Conservation (phyloP, 371 early-diverging fungal genomes). For the Circinella minor region DNA sequence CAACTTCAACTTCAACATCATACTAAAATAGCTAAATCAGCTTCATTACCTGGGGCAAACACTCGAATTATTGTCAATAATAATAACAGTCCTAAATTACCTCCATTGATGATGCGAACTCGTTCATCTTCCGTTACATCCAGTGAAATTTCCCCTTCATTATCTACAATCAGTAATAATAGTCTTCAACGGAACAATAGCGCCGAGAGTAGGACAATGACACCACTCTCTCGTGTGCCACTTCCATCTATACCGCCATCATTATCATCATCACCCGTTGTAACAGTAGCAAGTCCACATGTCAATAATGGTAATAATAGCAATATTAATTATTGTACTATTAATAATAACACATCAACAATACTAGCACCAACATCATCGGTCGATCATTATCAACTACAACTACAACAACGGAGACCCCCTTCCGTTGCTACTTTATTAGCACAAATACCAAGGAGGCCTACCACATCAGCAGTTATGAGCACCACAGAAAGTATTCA, state of each 20-base stretch:
- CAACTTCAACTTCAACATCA: background rate
- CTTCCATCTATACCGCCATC: conserved; percentile 13
- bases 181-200: conserved; percentile 14
- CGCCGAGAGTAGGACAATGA: conserved; percentile 9
- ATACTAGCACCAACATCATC: background rate
- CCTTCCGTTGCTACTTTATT: conserved; percentile 18
- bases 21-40: background rate
- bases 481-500: conserved; percentile 9
- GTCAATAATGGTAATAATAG: background rate
- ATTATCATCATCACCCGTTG: background rate
- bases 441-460: background rate
- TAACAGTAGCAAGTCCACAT: background rate
- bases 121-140: conserved; percentile 19
- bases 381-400: background rate
- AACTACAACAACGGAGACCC: conserved; percentile 2
- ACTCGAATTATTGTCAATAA: background rate
- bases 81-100: conserved; percentile 4
- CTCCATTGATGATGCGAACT: conserved; percentile 17
- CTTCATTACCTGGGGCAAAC: background rate
- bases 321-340: too few relatives aligned
- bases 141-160: conserved; percentile 11
- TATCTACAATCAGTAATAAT: background rate
- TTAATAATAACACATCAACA: background rate
- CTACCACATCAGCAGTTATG: background rate
- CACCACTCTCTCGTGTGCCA: conserved; percentile 15